phyloP scores from a whole-genome alignment of 306 rosid genomes.

The Vicia sativa region DNA sequence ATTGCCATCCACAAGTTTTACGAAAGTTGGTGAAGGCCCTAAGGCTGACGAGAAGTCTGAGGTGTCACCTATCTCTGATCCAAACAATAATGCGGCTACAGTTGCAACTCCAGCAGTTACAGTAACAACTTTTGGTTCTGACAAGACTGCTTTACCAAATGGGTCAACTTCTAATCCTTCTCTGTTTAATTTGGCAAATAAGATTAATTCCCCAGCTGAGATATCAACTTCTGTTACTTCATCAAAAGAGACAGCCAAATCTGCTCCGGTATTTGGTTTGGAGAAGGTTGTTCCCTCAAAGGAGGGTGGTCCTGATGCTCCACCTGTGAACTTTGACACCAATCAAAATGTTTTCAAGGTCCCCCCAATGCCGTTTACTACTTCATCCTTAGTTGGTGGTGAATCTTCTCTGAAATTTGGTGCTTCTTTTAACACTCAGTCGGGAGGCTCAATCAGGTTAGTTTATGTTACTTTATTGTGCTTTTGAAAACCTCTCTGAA shows the following conservation, averaged over 20 bases:
- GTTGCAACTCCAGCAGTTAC: constrained; percentile 18
- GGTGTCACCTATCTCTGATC: constrained; percentile 34
- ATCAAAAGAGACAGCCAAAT: constrained; percentile 35
- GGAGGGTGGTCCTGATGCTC: constrained; percentile 42
- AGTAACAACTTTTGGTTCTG: constrained; percentile 44
- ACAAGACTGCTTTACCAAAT: constrained; percentile 42
- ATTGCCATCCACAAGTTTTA: constrained; percentile 37
- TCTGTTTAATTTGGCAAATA: constrained; percentile 35
- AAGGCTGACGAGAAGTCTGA: constrained; percentile 46
- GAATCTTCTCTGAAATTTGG: constrained; percentile 44
- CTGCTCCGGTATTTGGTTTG: constrained; percentile 41
- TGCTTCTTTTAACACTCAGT: constrained; percentile 44
- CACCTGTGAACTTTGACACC: constrained; percentile 36
- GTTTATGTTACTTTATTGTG: constrained; percentile 30
- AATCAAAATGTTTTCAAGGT: constrained; percentile 41
- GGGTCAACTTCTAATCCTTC: constrained; percentile 44
- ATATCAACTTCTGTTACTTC: constrained; percentile 27
- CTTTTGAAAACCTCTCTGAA: neutral
- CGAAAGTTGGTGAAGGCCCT: constrained; percentile 40
- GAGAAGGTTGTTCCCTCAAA: constrained; percentile 48
- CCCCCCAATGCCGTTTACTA: constrained; percentile 40
- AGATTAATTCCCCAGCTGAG: constrained; percentile 29
- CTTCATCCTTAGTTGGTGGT: constrained; percentile 37
- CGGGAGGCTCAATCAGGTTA: constrained; percentile 64
- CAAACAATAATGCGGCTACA: constrained; percentile 37